Evolutionary conservation across 352 stramenopile species (phyloP), one percentile per base, ranked within the genome.

Genomic region (Peronosclerospora sorghi): DNA sequence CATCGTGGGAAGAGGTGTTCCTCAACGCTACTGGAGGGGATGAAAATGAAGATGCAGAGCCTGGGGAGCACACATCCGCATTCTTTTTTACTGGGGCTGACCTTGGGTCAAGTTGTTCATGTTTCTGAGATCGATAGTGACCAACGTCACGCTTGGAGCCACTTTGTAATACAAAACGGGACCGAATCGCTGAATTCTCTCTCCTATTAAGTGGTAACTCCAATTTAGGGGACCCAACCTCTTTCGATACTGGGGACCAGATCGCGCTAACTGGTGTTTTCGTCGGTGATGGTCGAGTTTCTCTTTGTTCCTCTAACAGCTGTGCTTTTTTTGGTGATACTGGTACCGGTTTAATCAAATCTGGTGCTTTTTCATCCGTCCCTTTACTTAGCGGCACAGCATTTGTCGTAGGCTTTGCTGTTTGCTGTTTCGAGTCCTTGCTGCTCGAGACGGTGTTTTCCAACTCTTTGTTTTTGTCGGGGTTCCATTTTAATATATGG

Each of bases 11-110:
- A 26, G 39, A 54, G 35, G 21, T 61, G 19, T 58, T 65, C 27
- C 48, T 62, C 18, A 55, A 56, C 26, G 55, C 59, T 14, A 68
- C 39, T 7, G 50, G 46, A 10, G 73, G 73, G 14, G 73, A 85
- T 8, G 73, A 85, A 8, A 59, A 46, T 0, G 73, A 85, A 18
- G 73, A 83, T 18, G 65, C 43, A 12, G 72, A 84, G 19, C 54
- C 65, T 10, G 70, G 66, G 6, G 72, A 82, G 18, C 59, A 73
- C 32, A 54, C 41, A 24, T 73, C 63, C 1, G 45, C 55, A 26
- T 60, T 48, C 1, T 52, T 60, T 41, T 53, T 65, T 12, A 36
- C 49, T 30, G 38, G 45, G 15, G 52, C 41, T 7, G 52, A 32
- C 28, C 43, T 46, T 12, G 38, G 35, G 7, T 65, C 56, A 15